Base-by-base conservation (phyloP, 768 basidiomycete genomes). In the Lactarius pseudohatsudake region DNA sequence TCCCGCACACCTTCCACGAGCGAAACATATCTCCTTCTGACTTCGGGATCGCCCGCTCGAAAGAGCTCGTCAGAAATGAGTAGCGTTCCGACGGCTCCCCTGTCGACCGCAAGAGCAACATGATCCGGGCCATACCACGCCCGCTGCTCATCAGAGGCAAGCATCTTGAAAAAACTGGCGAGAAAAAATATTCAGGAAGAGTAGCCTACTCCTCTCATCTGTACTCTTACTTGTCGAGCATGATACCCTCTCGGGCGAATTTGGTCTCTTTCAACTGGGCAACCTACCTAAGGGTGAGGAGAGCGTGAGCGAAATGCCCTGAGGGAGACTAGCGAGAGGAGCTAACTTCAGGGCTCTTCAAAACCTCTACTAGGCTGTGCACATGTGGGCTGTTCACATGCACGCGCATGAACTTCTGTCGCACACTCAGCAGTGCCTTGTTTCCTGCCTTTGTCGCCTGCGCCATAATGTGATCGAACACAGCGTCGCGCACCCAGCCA, bases 101-200 rank as follows among this genome's bases (percentile, higher is more conserved):
- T 83, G 73, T 96, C 92, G 41, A 92, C 90, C 4, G 97, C 97
- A 26, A 97, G 82, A 59, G 83, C 81, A 63, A 99, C 97, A 76
- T 99, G 97, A 58, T 92, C 89, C 15, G 96, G 93, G 1, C 96
- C 97, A 76, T 99, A 99, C 97, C 97, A 99, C 5, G 97, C 97
- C 62, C 97, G 84, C 81, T 96, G 88, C 75, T 98, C 96, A 72
- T 99, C 96, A 1, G 84, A 84, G 0, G 90, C 94, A 34, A 98
- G 85, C 94, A 96, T 98, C 77, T 98, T 99, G 80, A 95, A 95
- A 79, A 99, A 99, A 71, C 96, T 98, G 70, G 2, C 38, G 16
- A 57, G 64, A 34, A 63, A 54, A 36, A 40, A 71, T 30, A 22
- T 13, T 20, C 9, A 55, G 40, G 28, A 61, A 36, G 4, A 28